Percentiles rank a stretch among this genome's conserved stretches.
These are phyloP conservation scores for Choiromyces venosus DNA, from an alignment of 495 filamentous ascomycete species.

Conservation along the genomic window DNA sequence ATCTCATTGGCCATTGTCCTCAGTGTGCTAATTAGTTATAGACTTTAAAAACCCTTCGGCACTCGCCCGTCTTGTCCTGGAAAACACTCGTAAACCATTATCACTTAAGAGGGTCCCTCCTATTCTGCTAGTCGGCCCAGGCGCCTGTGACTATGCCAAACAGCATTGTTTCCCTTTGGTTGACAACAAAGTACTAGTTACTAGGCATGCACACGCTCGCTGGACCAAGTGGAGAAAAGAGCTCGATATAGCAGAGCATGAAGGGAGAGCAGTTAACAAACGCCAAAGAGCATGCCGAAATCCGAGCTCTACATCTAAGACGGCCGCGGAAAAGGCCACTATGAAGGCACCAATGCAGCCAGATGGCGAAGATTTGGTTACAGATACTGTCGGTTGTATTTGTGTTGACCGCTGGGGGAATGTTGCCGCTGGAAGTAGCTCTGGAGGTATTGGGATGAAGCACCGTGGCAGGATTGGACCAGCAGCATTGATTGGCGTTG, in stretches of 20 bases:
- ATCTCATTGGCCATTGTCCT: not conserved
- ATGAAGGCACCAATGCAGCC: slow-evolving; percentile 15
- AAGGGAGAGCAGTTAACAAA: slow-evolving; percentile 14
- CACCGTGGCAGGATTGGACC: slow-evolving; percentile 84
- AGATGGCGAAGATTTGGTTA: slow-evolving; percentile 55
- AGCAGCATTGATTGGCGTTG: slow-evolving; percentile 85
- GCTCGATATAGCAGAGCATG: slow-evolving; percentile 46
- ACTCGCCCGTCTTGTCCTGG: slow-evolving; percentile 74
- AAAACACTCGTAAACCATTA: slow-evolving; percentile 63
- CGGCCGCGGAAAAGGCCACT: slow-evolving; percentile 23
- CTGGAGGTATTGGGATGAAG: slow-evolving; percentile 99
- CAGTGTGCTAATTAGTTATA: slow-evolving; percentile 42
- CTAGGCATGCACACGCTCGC: slow-evolving; percentile 65
- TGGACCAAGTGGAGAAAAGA: slow-evolving; percentile 73
- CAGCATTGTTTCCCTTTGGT: slow-evolving; percentile 66
- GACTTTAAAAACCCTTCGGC: slow-evolving; percentile 90
- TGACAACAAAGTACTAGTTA: slow-evolving; percentile 66
- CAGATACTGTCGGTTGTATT: slow-evolving; percentile 92
- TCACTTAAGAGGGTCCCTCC: slow-evolving; percentile 84
- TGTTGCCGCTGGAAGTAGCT: slow-evolving; percentile 95
- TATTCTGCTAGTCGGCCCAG: slow-evolving; percentile 79
- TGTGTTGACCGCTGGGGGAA: slow-evolving; percentile 77
- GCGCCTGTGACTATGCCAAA: slow-evolving; percentile 77
- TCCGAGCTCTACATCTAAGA: slow-evolving; percentile 18
- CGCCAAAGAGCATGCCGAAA: slow-evolving; percentile 11